A percentile compares a stretch with the other conserved stretches of the same genome.
phyloP scores from a whole-genome alignment of 2,329 filamentous ascomycete species.

The Stagonosporopsis cucurbitacearum region DNA sequence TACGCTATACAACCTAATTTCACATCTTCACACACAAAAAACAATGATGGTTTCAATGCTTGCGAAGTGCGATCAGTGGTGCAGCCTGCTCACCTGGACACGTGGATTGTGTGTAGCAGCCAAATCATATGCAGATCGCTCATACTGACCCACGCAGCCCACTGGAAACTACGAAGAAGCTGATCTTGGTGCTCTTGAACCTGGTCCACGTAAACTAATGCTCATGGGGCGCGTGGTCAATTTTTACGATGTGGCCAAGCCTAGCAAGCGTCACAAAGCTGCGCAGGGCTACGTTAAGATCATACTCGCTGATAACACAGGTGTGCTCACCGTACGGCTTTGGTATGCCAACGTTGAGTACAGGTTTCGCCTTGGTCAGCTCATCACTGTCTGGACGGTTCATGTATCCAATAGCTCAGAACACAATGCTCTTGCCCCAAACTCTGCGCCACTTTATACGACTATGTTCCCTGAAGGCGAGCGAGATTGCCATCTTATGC shows the following conservation, averaged over 20 bases:
- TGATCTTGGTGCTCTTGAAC: constrained; percentile 56
- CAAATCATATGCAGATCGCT: not conserved
- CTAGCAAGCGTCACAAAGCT: constrained; percentile 52
- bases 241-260: constrained; percentile 55
- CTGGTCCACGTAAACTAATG: constrained; percentile 58
- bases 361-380: constrained; percentile 58
- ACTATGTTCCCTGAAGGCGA: constrained; percentile 66
- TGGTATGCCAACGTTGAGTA: constrained; percentile 56
- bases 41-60: constrained; percentile 62
- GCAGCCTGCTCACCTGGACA: constrained; percentile 40
- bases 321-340: constrained; percentile 61
- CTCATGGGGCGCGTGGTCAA: constrained; percentile 65
- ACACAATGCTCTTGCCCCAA: constrained; percentile 49
- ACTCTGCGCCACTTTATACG: constrained; percentile 58
- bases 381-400: constrained; percentile 64
- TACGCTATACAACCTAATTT: constrained; percentile 55
- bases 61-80: constrained; percentile 53
- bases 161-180: constrained; percentile 56
- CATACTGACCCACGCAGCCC: constrained; percentile 49
- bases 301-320: constrained; percentile 63
- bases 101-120: constrained; percentile 22
- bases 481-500: constrained; percentile 60
- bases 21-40: constrained; percentile 32
- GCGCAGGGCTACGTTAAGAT: constrained; percentile 62
- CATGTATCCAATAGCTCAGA: constrained; percentile 59